Base-by-base conservation (phyloP, 805 yeast genomes). In the Sugiyamaella qingdaonensis region DNA sequence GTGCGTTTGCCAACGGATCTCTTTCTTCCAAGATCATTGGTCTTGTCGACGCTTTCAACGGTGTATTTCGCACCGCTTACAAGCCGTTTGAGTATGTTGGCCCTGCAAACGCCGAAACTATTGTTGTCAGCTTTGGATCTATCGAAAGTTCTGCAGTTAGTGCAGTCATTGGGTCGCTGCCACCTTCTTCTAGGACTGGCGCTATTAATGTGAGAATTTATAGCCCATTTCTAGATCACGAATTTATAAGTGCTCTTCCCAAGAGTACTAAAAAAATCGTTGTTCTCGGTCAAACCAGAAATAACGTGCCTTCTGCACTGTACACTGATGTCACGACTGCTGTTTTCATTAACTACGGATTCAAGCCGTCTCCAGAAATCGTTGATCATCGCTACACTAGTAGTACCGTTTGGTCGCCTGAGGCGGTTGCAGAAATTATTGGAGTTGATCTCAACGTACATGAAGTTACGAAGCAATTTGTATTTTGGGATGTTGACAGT, bases 61-160 rank as follows among this genome's bases (percentile, higher is more conserved):
- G 70, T 16, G 67, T 76, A n/a, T 69, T 82, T 16, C 84, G 83
- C 34, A 74, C 85, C 13, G 56, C 68, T 14, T 80, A 80, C 64
- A 68, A 75, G 46, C 81, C 84, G 27, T 86, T 87, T 63, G 88
- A 87, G 68, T 88, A 85, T 69, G 71, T 67, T 54, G 97, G 97
- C 50, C 73, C 74, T 51, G 66, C 67, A 9, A 68, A 74, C 52
- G 84, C 96, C 8, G 80, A 79, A 44, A 80, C 85, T 21, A 87
- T 91, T n/a, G 84, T 87, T 67, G 92, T 90, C 33, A 75, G 84
- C n/a, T 82, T 86, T 59, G 95, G 96, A 21, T 76, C 94, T 39
- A 69, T 78, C 42, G 90, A 86, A 66, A 72, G 85, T 14, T 73
- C 81, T 52, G 70, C 80, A 52, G 75, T 87, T 39, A 61, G 78